Conservation (phyloP, 2,329 filamentous ascomycete genomes). For the Fusarium sp. region DNA sequence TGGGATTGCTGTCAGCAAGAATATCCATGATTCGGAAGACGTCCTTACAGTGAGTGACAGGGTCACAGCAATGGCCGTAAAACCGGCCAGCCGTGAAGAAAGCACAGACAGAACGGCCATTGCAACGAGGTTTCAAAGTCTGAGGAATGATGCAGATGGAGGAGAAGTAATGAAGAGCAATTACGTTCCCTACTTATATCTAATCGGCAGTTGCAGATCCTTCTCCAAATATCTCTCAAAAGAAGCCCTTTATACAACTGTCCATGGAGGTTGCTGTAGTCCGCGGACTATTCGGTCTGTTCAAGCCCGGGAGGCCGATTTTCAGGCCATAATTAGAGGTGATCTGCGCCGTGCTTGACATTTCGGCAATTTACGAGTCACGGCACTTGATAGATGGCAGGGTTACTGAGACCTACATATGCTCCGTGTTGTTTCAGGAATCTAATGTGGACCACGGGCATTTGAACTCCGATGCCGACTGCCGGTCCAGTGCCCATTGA, state of each 20-base stretch:
- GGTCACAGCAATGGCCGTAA: background rate
- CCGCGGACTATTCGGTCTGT: background rate
- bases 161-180: background rate
- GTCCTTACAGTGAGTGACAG: background rate
- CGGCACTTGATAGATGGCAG: background rate
- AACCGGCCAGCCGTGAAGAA: background rate
- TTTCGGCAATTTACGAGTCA: background rate
- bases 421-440: background rate
- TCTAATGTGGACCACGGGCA: background rate
- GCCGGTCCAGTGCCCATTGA: background rate
- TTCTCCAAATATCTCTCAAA: background rate
- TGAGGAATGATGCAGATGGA: background rate
- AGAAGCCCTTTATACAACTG: background rate
- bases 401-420: background rate
- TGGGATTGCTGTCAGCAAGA: background rate
- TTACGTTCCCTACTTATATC: background rate
- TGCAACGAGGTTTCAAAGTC: background rate
- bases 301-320: background rate
- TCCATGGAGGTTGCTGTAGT: background rate
- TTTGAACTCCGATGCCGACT: background rate
- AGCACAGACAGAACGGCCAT: background rate
- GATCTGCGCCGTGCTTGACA: background rate
- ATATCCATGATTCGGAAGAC: background rate
- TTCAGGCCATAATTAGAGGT: background rate
- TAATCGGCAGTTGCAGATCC: background rate